Evolutionary conservation across 2,329 filamentous ascomycete genomes (phyloP).

Genomic region (Dactylellina sp.): DNA sequence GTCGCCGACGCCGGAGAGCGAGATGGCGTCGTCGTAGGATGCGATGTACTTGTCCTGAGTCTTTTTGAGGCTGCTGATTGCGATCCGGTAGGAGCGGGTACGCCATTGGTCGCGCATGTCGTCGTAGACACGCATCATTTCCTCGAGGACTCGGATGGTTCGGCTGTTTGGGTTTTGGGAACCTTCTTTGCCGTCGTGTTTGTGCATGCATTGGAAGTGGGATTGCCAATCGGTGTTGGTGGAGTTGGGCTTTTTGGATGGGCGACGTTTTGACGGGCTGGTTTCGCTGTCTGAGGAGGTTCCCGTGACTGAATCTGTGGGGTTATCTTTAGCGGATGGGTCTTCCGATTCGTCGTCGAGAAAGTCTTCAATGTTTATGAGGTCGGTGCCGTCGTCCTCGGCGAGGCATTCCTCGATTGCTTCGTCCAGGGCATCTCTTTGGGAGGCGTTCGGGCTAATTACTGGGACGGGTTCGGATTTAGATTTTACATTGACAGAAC

Average conservation of each 20-base stretch:
- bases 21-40: slow-evolving; percentile 60
- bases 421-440: slow-evolving; percentile 72
- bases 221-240: slow-evolving; percentile 57
- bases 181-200: slow-evolving; percentile 65
- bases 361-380: slow-evolving; percentile 66
- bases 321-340: slow-evolving; percentile 62
- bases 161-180: slow-evolving; percentile 76
- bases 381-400: slow-evolving; percentile 62
- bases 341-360: slow-evolving; percentile 52
- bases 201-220: slow-evolving; percentile 69
- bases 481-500: neutral
- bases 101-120: slow-evolving; percentile 83
- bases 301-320: slow-evolving; percentile 46
- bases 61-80: slow-evolving; percentile 77
- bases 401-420: slow-evolving; percentile 70
- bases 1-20: slow-evolving; percentile 76
- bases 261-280: slow-evolving; percentile 55
- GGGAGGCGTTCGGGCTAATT: neutral
- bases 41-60: slow-evolving; percentile 65
- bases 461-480: neutral
- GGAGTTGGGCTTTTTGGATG: slow-evolving; percentile 61
- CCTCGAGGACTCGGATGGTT: slow-evolving; percentile 76
- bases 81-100: slow-evolving; percentile 79
- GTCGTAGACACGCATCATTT: slow-evolving; percentile 83
- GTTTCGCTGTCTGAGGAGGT: slow-evolving; percentile 20